These are phyloP conservation scores for Nemania sp. DNA, from an alignment of 2,329 filamentous ascomycete species.

Conservation along the genomic window DNA sequence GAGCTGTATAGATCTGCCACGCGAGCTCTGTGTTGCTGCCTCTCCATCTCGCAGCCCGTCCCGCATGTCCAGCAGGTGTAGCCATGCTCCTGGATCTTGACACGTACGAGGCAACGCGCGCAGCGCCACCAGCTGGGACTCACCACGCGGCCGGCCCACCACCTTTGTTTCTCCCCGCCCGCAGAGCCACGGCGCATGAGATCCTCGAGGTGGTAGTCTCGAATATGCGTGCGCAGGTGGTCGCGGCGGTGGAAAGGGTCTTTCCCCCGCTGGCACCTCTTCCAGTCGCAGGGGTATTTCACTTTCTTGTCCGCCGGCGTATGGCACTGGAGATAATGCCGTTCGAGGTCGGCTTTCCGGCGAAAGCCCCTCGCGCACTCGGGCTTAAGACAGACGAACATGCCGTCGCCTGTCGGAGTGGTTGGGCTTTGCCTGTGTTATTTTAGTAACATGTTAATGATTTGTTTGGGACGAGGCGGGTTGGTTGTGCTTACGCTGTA, in stretches of 20 bases:
- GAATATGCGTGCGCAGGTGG: conserved; percentile 61
- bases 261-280: conserved; percentile 49
- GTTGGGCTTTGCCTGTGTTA: conserved; percentile 20
- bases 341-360: conserved; percentile 58
- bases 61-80: conserved; percentile 56
- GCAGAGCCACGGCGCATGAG: conserved; percentile 32
- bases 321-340: conserved; percentile 58
- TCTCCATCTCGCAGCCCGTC: conserved; percentile 50
- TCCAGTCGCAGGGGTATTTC: conserved; percentile 57
- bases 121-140: conserved; percentile 58
- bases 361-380: conserved; percentile 53
- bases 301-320: conserved; percentile 47
- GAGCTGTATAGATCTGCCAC: background rate
- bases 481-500: conserved; percentile 23
- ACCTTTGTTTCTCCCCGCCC: conserved; percentile 39
- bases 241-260: conserved; percentile 59
- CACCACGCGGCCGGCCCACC: conserved; percentile 48
- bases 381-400: conserved; percentile 30
- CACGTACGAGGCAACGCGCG: conserved; percentile 54
- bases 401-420: conserved; percentile 18
- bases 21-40: conserved; percentile 31
- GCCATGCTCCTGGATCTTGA: conserved; percentile 46
- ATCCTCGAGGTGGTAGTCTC: conserved; percentile 60
- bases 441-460: background rate
- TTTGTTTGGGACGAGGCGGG: background rate